These are phyloP conservation scores for Entomortierella chlamydospora DNA, from an alignment of 192 early-diverging fungal species.

Conservation along the genomic window DNA sequence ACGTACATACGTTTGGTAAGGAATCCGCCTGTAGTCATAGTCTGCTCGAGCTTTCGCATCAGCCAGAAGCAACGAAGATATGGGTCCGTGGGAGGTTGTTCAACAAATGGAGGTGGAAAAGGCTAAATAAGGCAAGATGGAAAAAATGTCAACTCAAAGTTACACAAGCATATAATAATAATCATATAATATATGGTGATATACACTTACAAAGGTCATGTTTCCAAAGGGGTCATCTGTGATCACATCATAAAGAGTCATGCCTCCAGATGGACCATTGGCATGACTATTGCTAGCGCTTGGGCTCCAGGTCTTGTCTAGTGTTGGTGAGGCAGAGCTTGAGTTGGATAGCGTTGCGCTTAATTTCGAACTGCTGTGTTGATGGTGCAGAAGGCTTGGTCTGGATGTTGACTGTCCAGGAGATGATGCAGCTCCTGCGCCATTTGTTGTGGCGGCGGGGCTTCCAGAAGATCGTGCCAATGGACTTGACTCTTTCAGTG, in stretches of 20 bases:
- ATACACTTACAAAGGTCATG: slow-evolving; percentile 43
- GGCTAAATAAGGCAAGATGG: slow-evolving; percentile 11
- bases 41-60: slow-evolving; percentile 54
- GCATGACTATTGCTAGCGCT: slow-evolving; percentile 2
- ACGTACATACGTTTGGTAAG: slow-evolving; percentile 57
- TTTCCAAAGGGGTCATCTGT: slow-evolving; percentile 42
- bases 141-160: no score
- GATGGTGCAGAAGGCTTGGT: slow-evolving; percentile 26
- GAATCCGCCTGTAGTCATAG: slow-evolving; percentile 56
- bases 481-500: slow-evolving; percentile 34
- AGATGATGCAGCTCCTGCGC: slow-evolving; percentile 12
- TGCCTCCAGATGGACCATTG: slow-evolving; percentile 21
- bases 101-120: slow-evolving; percentile 32
- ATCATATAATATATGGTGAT: background rate
- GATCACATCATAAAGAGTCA: slow-evolving; percentile 48
- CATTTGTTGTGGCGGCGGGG: slow-evolving; percentile 5
- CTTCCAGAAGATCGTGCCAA: slow-evolving; percentile 22
- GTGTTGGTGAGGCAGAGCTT: slow-evolving; percentile 19
- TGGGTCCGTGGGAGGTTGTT: slow-evolving; percentile 44
- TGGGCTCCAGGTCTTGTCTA: slow-evolving; percentile 43
- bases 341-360: slow-evolving; percentile 16
- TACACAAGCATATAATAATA: background rate
- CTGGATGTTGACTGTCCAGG: slow-evolving; percentile 9
- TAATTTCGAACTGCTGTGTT: slow-evolving; percentile 36
- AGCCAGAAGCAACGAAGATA: slow-evolving; percentile 57